Percentiles rank a stretch among this genome's conserved stretches.
phyloP scores from a whole-genome alignment of 2,329 filamentous ascomycete species.

The Sporothrix phasma region DNA sequence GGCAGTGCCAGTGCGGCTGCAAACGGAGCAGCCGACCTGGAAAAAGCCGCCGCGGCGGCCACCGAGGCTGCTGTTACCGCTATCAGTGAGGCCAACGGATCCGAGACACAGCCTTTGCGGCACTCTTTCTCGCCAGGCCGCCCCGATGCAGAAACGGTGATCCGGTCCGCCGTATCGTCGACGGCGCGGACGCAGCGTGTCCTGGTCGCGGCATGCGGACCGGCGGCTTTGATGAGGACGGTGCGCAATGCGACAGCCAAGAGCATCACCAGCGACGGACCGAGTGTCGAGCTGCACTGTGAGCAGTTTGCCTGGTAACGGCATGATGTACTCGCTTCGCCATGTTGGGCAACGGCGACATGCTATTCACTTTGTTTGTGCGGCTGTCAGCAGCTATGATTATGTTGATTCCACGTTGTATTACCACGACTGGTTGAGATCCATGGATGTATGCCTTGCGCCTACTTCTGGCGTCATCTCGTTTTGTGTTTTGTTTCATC shows the following conservation, averaged over 20 bases:
- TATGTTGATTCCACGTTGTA: too few species aligned
- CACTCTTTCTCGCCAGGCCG: constrained; percentile 30
- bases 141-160: constrained; percentile 32
- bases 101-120: constrained; percentile 13
- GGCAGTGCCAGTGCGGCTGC: not conserved
- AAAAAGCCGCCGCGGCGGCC: constrained; percentile 18
- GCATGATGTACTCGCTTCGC: not conserved
- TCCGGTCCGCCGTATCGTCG: constrained; percentile 30
- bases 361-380: too few species aligned
- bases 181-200: constrained; percentile 29
- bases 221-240: constrained; percentile 33
- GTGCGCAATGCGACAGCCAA: constrained; percentile 37
- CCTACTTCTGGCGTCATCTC: too few species aligned
- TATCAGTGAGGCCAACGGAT: constrained; percentile 6
- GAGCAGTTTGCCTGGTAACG: constrained; percentile 39
- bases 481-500: too few species aligned
- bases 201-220: constrained; percentile 40
- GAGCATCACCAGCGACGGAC: constrained; percentile 34
- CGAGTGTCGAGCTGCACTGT: constrained; percentile 41
- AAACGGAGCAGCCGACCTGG: constrained; percentile 15
- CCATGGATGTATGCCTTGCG: too few species aligned
- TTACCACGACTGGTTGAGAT: too few species aligned
- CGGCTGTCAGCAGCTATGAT: too few species aligned
- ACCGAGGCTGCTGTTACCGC: constrained; percentile 6
- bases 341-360: not conserved